A percentile compares a stretch with the other conserved stretches of the same genome.
Conservation (phyloP, 2,329 filamentous ascomycete species). For the Neonectria sp. region DNA sequence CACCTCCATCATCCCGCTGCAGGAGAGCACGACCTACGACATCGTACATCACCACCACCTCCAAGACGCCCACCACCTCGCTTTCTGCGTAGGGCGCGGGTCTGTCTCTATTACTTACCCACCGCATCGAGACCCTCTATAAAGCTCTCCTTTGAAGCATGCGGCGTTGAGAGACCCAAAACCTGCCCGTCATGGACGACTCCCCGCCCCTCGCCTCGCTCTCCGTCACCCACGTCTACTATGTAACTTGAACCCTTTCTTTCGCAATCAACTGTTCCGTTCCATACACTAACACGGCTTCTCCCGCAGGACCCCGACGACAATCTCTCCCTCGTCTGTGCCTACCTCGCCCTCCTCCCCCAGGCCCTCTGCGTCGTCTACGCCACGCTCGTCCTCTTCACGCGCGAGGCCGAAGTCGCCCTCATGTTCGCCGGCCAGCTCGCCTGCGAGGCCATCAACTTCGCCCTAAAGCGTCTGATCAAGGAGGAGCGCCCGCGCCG, state of each 20-base stretch:
- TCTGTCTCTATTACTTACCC: slow-evolving; percentile 2
- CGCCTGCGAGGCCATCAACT: slow-evolving; percentile 92
- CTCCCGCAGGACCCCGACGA: slow-evolving; percentile 83
- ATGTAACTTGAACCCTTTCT: slow-evolving; percentile 68
- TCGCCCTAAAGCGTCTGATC: slow-evolving; percentile 88
- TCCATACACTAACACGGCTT: slow-evolving; percentile 17
- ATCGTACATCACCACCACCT: slow-evolving; percentile 3
- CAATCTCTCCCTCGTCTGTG: slow-evolving; percentile 86
- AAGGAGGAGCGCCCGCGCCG: slow-evolving; percentile 90
- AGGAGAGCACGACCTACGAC: neutral
- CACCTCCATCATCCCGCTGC: neutral
- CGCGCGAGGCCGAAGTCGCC: slow-evolving; percentile 89
- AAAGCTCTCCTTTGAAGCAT: slow-evolving; percentile 17
- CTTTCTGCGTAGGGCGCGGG: slow-evolving; percentile 17
- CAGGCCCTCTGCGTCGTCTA: slow-evolving; percentile 94
- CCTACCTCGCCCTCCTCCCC: slow-evolving; percentile 93
- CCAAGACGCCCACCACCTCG: slow-evolving; percentile 14
- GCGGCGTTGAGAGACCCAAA: slow-evolving; percentile 16
- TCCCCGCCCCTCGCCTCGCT: slow-evolving; percentile 84
- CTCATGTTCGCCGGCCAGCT: slow-evolving; percentile 95
- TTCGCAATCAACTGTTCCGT: slow-evolving; percentile 1
- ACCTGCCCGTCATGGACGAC: slow-evolving; percentile 43
- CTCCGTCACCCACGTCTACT: slow-evolving; percentile 95
- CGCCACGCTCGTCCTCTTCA: slow-evolving; percentile 89
- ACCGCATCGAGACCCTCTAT: neutral